Evolutionary conservation across 345 rosid species (phyloP).

Genomic region (Gynandropsis gynandra): DNA sequence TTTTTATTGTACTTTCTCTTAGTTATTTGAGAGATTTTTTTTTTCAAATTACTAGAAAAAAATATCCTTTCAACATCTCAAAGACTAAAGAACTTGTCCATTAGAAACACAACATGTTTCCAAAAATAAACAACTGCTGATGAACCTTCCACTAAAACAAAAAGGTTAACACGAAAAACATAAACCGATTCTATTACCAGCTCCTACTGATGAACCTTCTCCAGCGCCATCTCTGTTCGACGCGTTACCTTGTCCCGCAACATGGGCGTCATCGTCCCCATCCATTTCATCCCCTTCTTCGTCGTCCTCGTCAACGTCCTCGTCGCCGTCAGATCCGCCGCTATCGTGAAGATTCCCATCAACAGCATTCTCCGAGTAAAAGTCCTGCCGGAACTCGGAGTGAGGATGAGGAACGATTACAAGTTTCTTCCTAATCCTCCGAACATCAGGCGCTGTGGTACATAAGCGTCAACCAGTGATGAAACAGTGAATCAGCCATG

Average conservation of each 20-base stretch:
- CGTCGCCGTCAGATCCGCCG: constrained; percentile 32
- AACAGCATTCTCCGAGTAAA: constrained; percentile 26
- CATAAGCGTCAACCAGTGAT: too few relatives aligned
- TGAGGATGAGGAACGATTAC: constrained; percentile 25
- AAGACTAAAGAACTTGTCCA: constrained; percentile 7
- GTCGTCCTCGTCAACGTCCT: constrained; percentile 19
- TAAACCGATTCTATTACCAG: constrained; percentile 19
- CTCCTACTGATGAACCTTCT: constrained; percentile 18
- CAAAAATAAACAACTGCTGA: too few relatives aligned
- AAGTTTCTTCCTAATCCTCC: too few relatives aligned
- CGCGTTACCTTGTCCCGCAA: constrained; percentile 1
- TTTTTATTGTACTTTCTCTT: too few relatives aligned
- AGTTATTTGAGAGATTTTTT: too few relatives aligned
- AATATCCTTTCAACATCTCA: constrained; percentile 22
- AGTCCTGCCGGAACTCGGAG: constrained; percentile 24
- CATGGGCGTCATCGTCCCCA: constrained; percentile 13
- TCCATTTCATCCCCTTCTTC: constrained; percentile 23
- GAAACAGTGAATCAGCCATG: too few relatives aligned
- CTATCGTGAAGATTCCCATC: constrained; percentile 23
- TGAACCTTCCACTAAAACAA: not conserved
- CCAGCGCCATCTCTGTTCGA: constrained; percentile 24
- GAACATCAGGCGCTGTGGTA: too few relatives aligned
- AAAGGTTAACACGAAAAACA: not conserved
- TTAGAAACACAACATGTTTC: not conserved
- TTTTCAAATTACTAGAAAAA: too few relatives aligned